A percentile compares a stretch with the other conserved stretches of the same genome.
These are phyloP conservation scores for Thymus mandschuricus DNA, from an alignment of 257 asterid species.

Conservation along the genomic window DNA sequence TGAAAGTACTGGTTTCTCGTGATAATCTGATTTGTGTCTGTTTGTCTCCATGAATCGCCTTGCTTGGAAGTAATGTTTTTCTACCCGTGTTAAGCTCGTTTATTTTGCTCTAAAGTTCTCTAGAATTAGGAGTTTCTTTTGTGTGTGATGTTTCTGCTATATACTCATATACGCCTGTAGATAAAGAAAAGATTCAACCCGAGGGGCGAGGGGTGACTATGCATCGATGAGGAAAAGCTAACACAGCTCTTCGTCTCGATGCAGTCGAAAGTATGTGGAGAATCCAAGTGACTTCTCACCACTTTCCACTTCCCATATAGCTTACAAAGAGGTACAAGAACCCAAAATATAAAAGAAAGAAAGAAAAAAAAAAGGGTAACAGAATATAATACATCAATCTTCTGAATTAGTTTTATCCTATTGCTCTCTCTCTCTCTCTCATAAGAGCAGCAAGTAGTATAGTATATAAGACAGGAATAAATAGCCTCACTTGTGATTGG, in stretches of 20 bases:
- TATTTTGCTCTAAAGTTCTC: background rate
- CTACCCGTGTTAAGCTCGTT: background rate
- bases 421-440: too few species aligned
- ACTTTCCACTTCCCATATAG: background rate
- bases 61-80: background rate
- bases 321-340: background rate
- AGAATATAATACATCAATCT: background rate
- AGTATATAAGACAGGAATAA: background rate
- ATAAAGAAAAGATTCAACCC: background rate
- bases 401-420: background rate
- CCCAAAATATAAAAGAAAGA: background rate
- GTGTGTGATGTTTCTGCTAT: background rate
- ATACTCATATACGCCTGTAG: background rate
- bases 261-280: background rate
- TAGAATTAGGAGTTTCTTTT: background rate
- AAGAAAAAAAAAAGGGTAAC: background rate
- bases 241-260: constrained; percentile 10
- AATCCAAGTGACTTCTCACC: constrained; percentile 12
- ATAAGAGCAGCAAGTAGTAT: too few species aligned
- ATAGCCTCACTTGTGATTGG: constrained; percentile 28
- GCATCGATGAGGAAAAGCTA: background rate
- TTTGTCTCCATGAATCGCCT: background rate
- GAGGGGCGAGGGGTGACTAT: background rate
- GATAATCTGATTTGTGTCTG: background rate
- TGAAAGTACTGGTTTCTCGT: background rate